Percentiles rank a stretch among this genome's conserved stretches.
Conservation (phyloP, 2,329 filamentous ascomycete species). For the Cryphonectria parasitica region DNA sequence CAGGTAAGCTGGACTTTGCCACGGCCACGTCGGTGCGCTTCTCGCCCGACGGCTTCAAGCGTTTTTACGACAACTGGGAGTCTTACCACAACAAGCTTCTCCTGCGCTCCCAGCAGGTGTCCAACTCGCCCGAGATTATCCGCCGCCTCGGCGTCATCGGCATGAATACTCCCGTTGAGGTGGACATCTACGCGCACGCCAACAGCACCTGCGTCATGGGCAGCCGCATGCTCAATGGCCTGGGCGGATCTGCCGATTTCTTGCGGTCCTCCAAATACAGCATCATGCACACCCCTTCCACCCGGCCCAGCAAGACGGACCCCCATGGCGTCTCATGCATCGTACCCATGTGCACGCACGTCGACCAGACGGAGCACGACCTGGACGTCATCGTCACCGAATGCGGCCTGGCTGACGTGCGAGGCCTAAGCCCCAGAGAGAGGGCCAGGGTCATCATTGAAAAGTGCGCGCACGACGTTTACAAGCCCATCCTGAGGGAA, state of each 20-base stretch:
- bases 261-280: constrained; percentile 78
- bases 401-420: constrained; percentile 80
- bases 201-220: constrained; percentile 92
- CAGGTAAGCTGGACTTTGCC: constrained; percentile 83
- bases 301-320: constrained; percentile 79
- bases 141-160: constrained; percentile 83
- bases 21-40: constrained; percentile 90
- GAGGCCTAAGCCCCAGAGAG: constrained; percentile 79
- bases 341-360: constrained; percentile 90
- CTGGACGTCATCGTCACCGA: constrained; percentile 83
- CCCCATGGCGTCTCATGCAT: constrained; percentile 83
- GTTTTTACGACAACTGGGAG: constrained; percentile 88
- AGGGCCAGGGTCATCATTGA: constrained; percentile 83
- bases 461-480: constrained; percentile 84
- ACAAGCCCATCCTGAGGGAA: constrained; percentile 77
- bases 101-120: constrained; percentile 84
- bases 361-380: constrained; percentile 93
- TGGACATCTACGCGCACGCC: constrained; percentile 92
- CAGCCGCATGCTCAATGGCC: constrained; percentile 82
- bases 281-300: constrained; percentile 91
- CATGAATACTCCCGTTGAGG: constrained; percentile 94
- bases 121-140: constrained; percentile 90
- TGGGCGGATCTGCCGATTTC: constrained; percentile 83
- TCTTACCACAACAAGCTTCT: constrained; percentile 80
- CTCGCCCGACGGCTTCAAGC: constrained; percentile 87